Evolutionary conservation across 2,329 filamentous ascomycete genomes (phyloP).

Genomic region (Pseudocercospora macadamiae): DNA sequence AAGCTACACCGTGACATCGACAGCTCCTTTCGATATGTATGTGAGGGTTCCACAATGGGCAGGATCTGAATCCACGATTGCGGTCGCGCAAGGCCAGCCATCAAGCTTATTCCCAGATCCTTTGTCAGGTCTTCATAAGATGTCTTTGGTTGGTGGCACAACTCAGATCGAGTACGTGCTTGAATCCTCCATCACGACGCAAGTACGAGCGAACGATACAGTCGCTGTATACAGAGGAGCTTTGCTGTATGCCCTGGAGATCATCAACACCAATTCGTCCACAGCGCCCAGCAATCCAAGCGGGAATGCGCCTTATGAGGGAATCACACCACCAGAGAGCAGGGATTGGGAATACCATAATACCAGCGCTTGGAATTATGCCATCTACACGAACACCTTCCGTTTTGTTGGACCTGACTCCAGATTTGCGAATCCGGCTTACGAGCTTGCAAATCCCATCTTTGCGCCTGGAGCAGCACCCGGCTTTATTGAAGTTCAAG

Average conservation of each 20-base stretch:
- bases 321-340: conserved; percentile 29
- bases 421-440: background rate
- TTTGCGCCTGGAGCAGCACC: conserved; percentile 40
- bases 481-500: conserved; percentile 37
- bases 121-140: conserved; percentile 42
- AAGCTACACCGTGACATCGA: conserved; percentile 45
- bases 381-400: conserved; percentile 42
- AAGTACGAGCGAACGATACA: conserved; percentile 46
- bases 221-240: conserved; percentile 42
- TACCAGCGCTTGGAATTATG: conserved; percentile 40
- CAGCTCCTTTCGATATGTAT: conserved; percentile 46
- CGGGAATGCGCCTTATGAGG: conserved; percentile 14
- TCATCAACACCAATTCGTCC: conserved; percentile 31
- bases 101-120: conserved; percentile 38
- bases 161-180: conserved; percentile 42
- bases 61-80: conserved; percentile 24
- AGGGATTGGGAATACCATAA: conserved; percentile 38
- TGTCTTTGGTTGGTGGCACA: conserved; percentile 41
- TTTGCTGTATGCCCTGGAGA: conserved; percentile 43
- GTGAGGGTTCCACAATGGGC: conserved; percentile 53
- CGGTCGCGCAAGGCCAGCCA: background rate
- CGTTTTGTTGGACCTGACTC: conserved; percentile 18
- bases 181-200: conserved; percentile 37
- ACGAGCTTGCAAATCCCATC: conserved; percentile 37
- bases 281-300: conserved; percentile 24